These are phyloP conservation scores for Camelina laxa DNA, from an alignment of 345 rosid species.

Conservation along the genomic window DNA sequence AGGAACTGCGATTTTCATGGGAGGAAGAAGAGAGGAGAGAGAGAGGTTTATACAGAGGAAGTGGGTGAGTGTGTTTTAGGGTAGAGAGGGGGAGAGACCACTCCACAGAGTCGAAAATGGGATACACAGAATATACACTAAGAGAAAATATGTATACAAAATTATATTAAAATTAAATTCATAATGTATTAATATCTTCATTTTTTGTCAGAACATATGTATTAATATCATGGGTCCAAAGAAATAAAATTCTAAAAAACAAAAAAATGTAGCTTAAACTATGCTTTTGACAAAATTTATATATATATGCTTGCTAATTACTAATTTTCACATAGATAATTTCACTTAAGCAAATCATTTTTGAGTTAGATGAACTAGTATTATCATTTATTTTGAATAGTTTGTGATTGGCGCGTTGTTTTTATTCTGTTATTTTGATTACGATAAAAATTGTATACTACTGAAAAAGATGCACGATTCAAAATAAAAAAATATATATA, in stretches of 20 bases:
- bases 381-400: too few species aligned
- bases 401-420: too few species aligned
- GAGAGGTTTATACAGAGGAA: slow-evolving; percentile 39
- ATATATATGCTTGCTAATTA: too few species aligned
- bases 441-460: too few species aligned
- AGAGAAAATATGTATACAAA: not conserved
- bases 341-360: not conserved
- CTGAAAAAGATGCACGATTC: too few species aligned
- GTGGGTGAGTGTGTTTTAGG: slow-evolving; percentile 47
- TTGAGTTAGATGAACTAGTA: too few species aligned
- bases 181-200: not conserved
- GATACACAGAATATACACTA: slow-evolving; percentile 39
- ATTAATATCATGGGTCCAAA: too few species aligned
- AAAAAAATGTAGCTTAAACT: not conserved
- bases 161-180: not conserved
- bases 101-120: slow-evolving; percentile 32
- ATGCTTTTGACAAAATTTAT: too few species aligned
- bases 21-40: slow-evolving; percentile 9
- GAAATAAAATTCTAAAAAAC: too few species aligned
- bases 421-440: too few species aligned
- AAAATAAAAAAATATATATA: too few species aligned
- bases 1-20: slow-evolving; percentile 39
- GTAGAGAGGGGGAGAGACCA: slow-evolving; percentile 41
- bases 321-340: not conserved
- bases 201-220: not conserved